A percentile compares a stretch with the other conserved stretches of the same genome.
These are phyloP conservation scores for Pulveroboletus sp. DNA, from an alignment of 768 basidiomycete genomes.

Conservation along the genomic window DNA sequence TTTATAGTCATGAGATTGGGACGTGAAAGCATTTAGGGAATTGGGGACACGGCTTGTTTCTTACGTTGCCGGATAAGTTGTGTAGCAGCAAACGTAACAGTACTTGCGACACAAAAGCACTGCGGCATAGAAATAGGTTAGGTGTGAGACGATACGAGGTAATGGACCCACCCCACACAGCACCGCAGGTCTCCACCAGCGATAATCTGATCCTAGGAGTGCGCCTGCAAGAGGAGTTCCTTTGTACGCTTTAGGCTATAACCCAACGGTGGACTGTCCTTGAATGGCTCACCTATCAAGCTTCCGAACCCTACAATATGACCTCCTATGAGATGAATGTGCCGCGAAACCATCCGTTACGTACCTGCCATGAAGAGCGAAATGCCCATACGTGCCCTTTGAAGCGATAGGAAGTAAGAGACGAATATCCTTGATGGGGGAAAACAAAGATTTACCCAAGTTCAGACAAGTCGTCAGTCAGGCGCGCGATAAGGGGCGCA, in stretches of 20 bases:
- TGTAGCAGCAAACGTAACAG: conserved; percentile 10
- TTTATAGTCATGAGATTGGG: background rate
- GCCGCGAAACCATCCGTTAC: conserved; percentile 5
- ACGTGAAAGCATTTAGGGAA: background rate
- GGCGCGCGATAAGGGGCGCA: conserved; percentile 41
- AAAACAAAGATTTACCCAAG: conserved; percentile 36
- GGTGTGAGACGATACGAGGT: background rate
- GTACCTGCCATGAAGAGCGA: conserved; percentile 46
- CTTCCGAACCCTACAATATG: conserved; percentile 26
- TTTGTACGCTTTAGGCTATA: conserved; percentile 26
- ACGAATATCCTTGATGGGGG: background rate
- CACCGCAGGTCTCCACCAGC: conserved; percentile 56
- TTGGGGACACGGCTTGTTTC: background rate
- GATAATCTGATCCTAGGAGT: conserved; percentile 46
- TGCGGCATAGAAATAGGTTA: conserved; percentile 5
- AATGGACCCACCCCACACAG: conserved; percentile 41
- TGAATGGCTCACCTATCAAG: conserved; percentile 16
- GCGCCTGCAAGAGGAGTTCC: conserved; percentile 58
- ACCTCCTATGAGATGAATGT: background rate
- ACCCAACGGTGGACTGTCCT: background rate
- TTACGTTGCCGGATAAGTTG: conserved; percentile 7
- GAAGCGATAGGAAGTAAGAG: background rate
- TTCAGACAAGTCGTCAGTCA: conserved; percentile 45
- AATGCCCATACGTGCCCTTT: conserved; percentile 43
- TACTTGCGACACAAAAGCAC: conserved; percentile 18